Evolutionary conservation across 352 stramenopile species (phyloP).

Genomic region (Phytophthora tentaculata): DNA sequence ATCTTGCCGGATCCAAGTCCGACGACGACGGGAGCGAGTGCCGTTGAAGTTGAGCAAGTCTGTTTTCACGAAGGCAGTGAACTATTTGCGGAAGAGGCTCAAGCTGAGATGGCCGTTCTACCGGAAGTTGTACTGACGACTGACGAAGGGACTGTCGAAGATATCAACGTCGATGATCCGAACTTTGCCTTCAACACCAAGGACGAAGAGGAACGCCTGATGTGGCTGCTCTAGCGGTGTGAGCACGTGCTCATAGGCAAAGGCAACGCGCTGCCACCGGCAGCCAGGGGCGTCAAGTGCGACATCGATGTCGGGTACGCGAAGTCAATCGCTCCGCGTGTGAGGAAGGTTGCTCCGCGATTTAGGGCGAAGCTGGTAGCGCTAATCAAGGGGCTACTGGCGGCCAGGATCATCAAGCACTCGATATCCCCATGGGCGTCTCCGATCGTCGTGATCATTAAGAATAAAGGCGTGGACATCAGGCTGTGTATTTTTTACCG

Average conservation of each 20-base stretch:
- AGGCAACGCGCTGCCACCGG: neutral
- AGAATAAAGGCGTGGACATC: slow-evolving; percentile 8
- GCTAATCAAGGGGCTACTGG: neutral
- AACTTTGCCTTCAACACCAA: no score
- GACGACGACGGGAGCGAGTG: no score
- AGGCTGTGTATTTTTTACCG: neutral
- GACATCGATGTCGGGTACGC: neutral
- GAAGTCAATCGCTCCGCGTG: neutral
- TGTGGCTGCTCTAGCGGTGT: no score
- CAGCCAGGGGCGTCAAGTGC: neutral
- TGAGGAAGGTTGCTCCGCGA: neutral
- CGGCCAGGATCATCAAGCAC: neutral
- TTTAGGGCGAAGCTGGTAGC: slow-evolving; percentile 1
- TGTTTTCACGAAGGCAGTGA: no score
- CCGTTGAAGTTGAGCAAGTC: no score
- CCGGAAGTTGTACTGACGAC: no score
- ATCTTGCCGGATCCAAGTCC: no score
- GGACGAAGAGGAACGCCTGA: no score
- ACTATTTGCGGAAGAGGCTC: no score
- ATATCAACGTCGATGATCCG: no score
- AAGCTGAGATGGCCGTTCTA: no score
- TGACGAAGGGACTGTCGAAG: no score
- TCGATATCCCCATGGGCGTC: neutral
- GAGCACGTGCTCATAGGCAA: neutral
- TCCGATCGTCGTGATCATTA: neutral